Conservation (phyloP, 208 protist genomes). For the Acanthamoeba triangularis region DNA sequence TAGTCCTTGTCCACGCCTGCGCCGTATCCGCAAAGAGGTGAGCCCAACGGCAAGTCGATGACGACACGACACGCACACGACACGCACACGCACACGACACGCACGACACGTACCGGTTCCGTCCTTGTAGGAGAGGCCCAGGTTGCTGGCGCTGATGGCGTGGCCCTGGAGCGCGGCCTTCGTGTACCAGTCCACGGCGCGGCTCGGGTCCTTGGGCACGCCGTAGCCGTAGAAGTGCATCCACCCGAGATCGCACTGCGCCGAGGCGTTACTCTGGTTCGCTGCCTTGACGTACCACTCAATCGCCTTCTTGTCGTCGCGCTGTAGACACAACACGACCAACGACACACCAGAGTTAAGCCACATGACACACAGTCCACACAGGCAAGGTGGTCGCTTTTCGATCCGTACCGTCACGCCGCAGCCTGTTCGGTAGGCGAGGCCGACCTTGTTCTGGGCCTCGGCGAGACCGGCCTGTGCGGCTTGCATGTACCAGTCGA, state of each 20-base stretch:
- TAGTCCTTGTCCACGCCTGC: conserved; percentile 65
- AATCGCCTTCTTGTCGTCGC: conserved; percentile 62
- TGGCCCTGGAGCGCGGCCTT: conserved; percentile 61
- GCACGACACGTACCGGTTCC: not conserved
- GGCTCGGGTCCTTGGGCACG: conserved; percentile 53
- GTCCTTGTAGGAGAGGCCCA: conserved; percentile 56
- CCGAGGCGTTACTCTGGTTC: conserved; percentile 60
- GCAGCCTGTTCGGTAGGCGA: conserved; percentile 25
- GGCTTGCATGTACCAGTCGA: conserved; percentile 61
- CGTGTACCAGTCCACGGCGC: conserved; percentile 59
- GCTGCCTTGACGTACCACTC: conserved; percentile 63
- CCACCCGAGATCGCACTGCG: conserved; percentile 66
- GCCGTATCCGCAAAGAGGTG: not conserved
- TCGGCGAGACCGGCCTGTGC: conserved; percentile 47
- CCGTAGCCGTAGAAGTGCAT: conserved; percentile 57
- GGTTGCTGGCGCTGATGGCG: conserved; percentile 45
- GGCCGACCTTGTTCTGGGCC: conserved; percentile 55
- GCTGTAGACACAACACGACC: not conserved
- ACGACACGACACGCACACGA: not conserved
- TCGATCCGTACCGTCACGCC: not conserved
- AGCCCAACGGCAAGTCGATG: not conserved
- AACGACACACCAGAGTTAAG: not conserved
- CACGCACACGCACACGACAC: not conserved
- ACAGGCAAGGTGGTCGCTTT: not conserved
- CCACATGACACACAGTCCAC: not conserved